Evolutionary conservation across 2,329 filamentous ascomycete genomes (phyloP), one percentile per base, ranked within the genome.

Genomic region (Neoscytalidium dimidiatum): DNA sequence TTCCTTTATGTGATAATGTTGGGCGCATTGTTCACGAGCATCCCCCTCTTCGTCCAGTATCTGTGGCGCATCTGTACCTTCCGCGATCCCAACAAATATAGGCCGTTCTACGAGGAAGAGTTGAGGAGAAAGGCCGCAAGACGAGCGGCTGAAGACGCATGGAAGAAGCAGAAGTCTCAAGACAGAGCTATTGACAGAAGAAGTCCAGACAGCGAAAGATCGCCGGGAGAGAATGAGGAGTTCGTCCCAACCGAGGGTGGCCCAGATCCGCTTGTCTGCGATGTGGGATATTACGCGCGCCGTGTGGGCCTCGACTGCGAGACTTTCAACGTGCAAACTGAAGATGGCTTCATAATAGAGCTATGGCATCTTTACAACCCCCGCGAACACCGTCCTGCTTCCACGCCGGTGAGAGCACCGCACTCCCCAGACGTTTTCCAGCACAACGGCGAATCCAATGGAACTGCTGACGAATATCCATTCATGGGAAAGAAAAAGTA

Each of bases 311-410:
- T 98, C 0, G 92, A 97, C 67, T 86, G 92, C 26, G 94, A 97
- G 73, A 85, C 86, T 9, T 92, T 92, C 71, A 84, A 91, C 57
- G 93, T 97, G 0, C 90, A 96, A 76, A 97, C 94, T 0, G 94
- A 97, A 75, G 94, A 98, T 72, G 94, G 94, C 0, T 97, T 97
- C 74, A 87, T 97, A 51, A 90, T 97, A 67, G 88, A 91, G 23
- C 82, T 97, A 1, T 96, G 92, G 89, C 94, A 97, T 75, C 84
- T 97, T 28, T 96, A 92, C 75, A 90, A 97, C 68, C 94, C 94
- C 0, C 85, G 84, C 56, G 90, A 94, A 66, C 90, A 92, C 72
- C 82, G 80, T 0, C 83, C 84, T 1, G 76, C 84, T 4, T 72
- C 81, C 0, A 74, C 81, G 1, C 76, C 82, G 1, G 80, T 87